These are phyloP conservation scores for Starmera amethionina DNA, from an alignment of 805 yeast genomes.

Conservation along the genomic window DNA sequence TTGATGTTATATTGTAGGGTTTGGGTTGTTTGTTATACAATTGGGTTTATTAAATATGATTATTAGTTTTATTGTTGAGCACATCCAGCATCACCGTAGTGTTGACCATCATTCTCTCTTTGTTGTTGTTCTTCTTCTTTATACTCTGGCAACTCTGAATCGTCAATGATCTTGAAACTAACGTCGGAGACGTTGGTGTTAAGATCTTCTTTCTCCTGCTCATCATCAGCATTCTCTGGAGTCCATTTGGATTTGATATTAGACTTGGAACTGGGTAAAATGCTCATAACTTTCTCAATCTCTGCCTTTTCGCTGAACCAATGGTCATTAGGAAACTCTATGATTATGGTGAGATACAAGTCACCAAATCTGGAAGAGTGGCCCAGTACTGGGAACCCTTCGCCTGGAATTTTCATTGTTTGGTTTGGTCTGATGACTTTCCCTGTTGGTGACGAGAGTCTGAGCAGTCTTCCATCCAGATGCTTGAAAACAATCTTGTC, in stretches of 20 bases:
- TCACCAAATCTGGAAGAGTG: constrained; percentile 44
- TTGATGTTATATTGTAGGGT: not conserved
- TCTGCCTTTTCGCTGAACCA: constrained; percentile 79
- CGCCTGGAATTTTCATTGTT: constrained; percentile 48
- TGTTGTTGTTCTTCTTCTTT: constrained; percentile 12
- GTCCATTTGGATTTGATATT: too few relatives aligned
- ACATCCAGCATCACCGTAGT: constrained; percentile 4
- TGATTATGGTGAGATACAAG: constrained; percentile 55
- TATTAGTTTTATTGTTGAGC: constrained; percentile 7
- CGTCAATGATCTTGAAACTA: constrained; percentile 14
- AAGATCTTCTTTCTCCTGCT: constrained; percentile 11
- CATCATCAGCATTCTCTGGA: constrained; percentile 1
- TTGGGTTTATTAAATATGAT: too few relatives aligned
- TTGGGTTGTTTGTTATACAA: too few relatives aligned
- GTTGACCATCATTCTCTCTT: constrained; percentile 3
- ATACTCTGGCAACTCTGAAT: constrained; percentile 16
- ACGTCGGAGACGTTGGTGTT: constrained; percentile 21
- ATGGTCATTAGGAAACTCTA: constrained; percentile 76
- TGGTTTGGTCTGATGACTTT: constrained; percentile 77
- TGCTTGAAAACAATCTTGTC: constrained; percentile 54
- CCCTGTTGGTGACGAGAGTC: constrained; percentile 60
- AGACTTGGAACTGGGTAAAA: constrained; percentile 33
- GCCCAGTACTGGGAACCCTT: constrained; percentile 71
- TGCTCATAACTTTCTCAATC: constrained; percentile 37
- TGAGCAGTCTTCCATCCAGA: constrained; percentile 69